Base-by-base conservation (phyloP, 106 monocot genomes). In the Chionographis japonica region DNA sequence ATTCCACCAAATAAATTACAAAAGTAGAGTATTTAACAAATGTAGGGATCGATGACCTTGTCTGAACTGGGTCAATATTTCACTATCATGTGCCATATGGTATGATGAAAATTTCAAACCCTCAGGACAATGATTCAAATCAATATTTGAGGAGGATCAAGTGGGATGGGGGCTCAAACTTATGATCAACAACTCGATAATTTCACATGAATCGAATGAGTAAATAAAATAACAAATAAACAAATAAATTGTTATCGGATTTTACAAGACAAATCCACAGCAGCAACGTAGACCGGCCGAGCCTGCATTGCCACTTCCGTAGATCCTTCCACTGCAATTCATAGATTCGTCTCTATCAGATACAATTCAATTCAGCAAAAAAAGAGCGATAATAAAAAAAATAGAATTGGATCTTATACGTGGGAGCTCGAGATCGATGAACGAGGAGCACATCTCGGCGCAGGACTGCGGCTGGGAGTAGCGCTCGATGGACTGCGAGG, bases 251-350 rank as follows among this genome's bases (percentile, higher is more conserved):
- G 19, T 54, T 14, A 59, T 27, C 27, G 27, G 60, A 74, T 65
- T 84, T 89, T 85, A 98, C 97, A 92, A 18, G 87, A 87, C 35
- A 98, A 67, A 81, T 98, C 97, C 15, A 98, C 90, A 0, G 86
- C 90, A 3, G 97, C 97, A 1, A 98, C 97, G 70, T 90, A 98
- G 6, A 98, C 97, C 2, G 97, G 97, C 19, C 82, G 80, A 4
- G 97, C 87, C 69, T 78, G 73, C 73, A 78, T 27, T 27, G 27
- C 68, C 12, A 54, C 84, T 11, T 68, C 76, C n/a, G 56, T 78
- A 74, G 69, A 70, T 79, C 62, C 86, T 56, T 84, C 86, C 63
- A 52, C 81, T 72, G 50, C 58, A 56, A 61, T 40, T 63, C 8
- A 57, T 20, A n/a, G 11, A 18, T 18, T 15, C 15, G 50, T 37